phyloP scores from a whole-genome alignment of 106 monocot genomes.

The Gastrodia elata region DNA sequence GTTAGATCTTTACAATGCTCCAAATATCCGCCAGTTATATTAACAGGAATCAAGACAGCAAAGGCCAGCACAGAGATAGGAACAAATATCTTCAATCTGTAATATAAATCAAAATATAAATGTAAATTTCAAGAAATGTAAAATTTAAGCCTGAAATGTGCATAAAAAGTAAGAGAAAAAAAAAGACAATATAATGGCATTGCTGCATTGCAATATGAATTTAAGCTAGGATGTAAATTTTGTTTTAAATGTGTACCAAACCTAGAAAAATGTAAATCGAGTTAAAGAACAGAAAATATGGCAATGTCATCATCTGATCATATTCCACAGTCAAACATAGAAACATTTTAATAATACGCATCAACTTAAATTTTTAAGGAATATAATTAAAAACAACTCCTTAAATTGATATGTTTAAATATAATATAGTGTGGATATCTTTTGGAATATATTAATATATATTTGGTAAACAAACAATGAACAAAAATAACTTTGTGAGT shows the following conservation, averaged over 20 bases:
- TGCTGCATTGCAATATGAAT: background rate
- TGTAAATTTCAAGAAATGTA: background rate
- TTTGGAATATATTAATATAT: background rate
- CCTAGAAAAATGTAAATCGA: background rate
- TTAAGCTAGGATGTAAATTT: background rate
- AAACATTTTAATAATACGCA: background rate
- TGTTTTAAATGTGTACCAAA: background rate
- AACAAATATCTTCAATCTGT: slow-evolving; percentile 83
- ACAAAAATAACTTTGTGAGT: background rate
- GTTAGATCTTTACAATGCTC: slow-evolving; percentile 25
- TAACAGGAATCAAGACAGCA: slow-evolving; percentile 58
- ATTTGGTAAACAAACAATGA: background rate
- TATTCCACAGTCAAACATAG: background rate
- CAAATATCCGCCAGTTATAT: slow-evolving; percentile 55
- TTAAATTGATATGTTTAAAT: background rate
- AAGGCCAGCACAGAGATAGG: slow-evolving; percentile 59
- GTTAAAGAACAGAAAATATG: background rate
- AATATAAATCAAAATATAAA: slow-evolving; percentile 1
- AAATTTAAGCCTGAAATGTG: background rate
- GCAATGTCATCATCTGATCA: background rate
- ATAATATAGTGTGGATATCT: background rate
- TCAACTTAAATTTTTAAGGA: background rate
- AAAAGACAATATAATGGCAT: background rate
- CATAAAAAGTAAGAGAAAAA: background rate
- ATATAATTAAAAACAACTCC: background rate